A percentile compares a stretch with the other conserved stretches of the same genome.
Evolutionary conservation across 176 grass and related monocot species (phyloP).

Genomic region (Panicum miliaceum): DNA sequence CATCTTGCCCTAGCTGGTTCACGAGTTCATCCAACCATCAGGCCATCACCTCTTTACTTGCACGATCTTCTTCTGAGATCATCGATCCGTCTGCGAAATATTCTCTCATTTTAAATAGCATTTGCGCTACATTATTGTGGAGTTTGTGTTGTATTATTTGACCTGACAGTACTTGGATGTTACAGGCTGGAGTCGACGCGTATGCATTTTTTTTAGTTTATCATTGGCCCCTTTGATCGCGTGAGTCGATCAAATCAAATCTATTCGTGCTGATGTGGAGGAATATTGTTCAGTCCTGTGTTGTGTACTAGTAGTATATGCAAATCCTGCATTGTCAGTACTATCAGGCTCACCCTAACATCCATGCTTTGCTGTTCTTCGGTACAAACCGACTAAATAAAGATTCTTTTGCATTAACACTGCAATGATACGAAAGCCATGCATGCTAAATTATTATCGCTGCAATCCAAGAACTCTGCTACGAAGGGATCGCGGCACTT

Average conservation of each 20-base stretch:
- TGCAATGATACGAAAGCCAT: background rate
- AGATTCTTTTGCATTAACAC: background rate
- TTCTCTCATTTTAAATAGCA: background rate
- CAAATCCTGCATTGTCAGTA: constrained; percentile 1
- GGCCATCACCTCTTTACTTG: background rate
- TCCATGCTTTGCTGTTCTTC: constrained; percentile 15
- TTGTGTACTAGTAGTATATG: background rate
- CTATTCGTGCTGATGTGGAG: constrained; percentile 36
- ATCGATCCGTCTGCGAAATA: background rate
- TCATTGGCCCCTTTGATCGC: background rate
- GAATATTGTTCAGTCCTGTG: constrained; percentile 34
- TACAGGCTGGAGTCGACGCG: constrained; percentile 42
- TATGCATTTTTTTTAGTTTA: background rate
- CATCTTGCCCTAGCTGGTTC: constrained; percentile 35
- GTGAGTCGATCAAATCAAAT: constrained; percentile 43
- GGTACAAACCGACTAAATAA: background rate
- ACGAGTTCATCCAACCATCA: constrained; percentile 1
- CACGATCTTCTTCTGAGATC: constrained; percentile 20
- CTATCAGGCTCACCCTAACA: background rate
- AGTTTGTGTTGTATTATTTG: constrained; percentile 48
- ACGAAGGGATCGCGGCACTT: background rate
- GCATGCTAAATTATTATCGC: background rate
- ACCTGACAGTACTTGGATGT: constrained; percentile 36
- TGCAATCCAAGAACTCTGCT: background rate
- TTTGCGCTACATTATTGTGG: constrained; percentile 21